phyloP scores from a whole-genome alignment of 352 stramenopile genomes.

The Globisporangium radiosum region DNA sequence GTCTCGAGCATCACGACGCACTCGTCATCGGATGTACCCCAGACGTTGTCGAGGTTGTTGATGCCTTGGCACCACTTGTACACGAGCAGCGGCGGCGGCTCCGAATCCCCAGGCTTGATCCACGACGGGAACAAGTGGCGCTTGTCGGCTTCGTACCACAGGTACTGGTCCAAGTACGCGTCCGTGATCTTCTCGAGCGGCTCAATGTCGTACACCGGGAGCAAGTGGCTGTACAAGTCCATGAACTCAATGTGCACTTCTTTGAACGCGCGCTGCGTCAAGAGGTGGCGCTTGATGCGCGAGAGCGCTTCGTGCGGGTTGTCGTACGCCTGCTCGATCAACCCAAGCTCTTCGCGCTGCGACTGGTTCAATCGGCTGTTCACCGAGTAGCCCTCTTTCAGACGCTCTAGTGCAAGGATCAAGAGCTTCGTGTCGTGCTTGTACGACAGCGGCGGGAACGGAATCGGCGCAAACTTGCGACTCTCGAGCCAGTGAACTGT shows the following conservation, averaged over 20 bases:
- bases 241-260: conserved; percentile 99
- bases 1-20: conserved; percentile 99
- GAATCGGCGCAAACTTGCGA: conserved; percentile 98
- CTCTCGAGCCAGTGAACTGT: conserved; percentile 99
- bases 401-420: conserved; percentile 97
- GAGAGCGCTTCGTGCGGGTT: conserved; percentile 98
- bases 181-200: conserved; percentile 99
- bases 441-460: conserved; percentile 99
- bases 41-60: conserved; percentile 99
- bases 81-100: conserved; percentile 97
- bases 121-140: conserved; percentile 99
- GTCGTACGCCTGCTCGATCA: conserved; percentile 99
- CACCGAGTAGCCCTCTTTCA: conserved; percentile 98
- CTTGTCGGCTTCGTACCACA: conserved; percentile 99
- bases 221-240: conserved; percentile 99
- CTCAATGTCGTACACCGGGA: conserved; percentile 99
- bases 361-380: conserved; percentile 97
- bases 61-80: conserved; percentile 99
- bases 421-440: conserved; percentile 99
- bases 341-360: conserved; percentile 96
- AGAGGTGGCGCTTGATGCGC: conserved; percentile 98
- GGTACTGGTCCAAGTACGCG: conserved; percentile 99
- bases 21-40: conserved; percentile 97
- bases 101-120: conserved; percentile 99
- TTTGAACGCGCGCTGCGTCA: conserved; percentile 99